Evolutionary conservation across 192 early-diverging fungal genomes (phyloP).

Genomic region (Oehlia diaphana): DNA sequence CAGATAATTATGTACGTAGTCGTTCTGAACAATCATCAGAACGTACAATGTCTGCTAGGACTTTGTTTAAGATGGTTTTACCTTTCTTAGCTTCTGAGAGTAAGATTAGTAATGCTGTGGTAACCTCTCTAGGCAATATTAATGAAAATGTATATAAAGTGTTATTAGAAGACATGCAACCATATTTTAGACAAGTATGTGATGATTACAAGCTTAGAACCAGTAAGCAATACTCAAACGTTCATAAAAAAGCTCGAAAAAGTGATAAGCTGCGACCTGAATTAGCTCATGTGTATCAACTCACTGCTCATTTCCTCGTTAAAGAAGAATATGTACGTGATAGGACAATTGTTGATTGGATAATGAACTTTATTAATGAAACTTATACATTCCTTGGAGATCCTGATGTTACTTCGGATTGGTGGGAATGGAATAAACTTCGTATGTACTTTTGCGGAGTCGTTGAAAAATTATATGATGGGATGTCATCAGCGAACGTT

Average conservation of each 20-base stretch:
- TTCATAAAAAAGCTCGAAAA: slow-evolving; percentile 59
- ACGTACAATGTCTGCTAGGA: slow-evolving; percentile 49
- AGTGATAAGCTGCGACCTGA: slow-evolving; percentile 71
- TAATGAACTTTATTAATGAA: slow-evolving; percentile 77
- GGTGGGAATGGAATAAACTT: slow-evolving; percentile 88
- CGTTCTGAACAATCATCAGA: slow-evolving; percentile 45
- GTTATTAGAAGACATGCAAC: slow-evolving; percentile 68
- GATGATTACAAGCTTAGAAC: slow-evolving; percentile 63
- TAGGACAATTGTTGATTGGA: slow-evolving; percentile 58
- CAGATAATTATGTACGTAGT: slow-evolving; percentile 21
- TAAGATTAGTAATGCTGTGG: slow-evolving; percentile 66
- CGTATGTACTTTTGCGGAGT: slow-evolving; percentile 89
- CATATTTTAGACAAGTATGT: slow-evolving; percentile 52
- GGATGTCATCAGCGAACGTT: slow-evolving; percentile 51
- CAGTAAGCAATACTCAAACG: slow-evolving; percentile 49
- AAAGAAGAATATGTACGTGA: slow-evolving; percentile 59
- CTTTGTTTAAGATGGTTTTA: slow-evolving; percentile 65
- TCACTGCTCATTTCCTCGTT: slow-evolving; percentile 67
- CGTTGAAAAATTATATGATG: slow-evolving; percentile 82
- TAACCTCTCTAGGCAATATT: slow-evolving; percentile 64
- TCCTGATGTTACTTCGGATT: slow-evolving; percentile 73
- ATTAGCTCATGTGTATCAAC: slow-evolving; percentile 68
- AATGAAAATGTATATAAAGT: slow-evolving; percentile 65
- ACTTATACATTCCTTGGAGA: slow-evolving; percentile 77
- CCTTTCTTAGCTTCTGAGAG: slow-evolving; percentile 71